Base-by-base conservation (phyloP, 2,329 filamentous ascomycete genomes). In the Elsinoe arachidis region DNA sequence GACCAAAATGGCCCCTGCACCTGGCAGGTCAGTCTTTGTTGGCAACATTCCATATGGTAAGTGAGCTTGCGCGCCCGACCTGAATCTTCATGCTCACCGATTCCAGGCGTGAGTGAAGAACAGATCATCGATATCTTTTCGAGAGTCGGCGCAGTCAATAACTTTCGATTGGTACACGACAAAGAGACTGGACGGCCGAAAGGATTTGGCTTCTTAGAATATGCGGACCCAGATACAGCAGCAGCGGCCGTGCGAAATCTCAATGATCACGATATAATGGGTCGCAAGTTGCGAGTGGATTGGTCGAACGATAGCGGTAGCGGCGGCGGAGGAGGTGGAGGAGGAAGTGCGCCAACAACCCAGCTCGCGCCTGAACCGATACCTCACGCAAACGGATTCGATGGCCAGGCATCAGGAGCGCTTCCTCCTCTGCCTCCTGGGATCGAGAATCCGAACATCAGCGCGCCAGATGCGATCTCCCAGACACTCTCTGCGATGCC, bases 131-230 rank as follows among this genome's bases (percentile, higher is more conserved):
- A 96, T 65, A 95, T 95, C 60, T 95, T 97, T 72, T 88, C 85
- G 69, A 87, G 87, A 62, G 90, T 88, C 55, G 93, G 93, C 59
- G 88, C 91, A 63, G 92, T 97, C 1, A 79, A 95, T 59, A 92
- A 88, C 70, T 97, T 97, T 71, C 84, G 92, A 55, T 80, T 97
- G 51, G 92, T 97, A 62, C 95, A 96, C 73, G 95, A 97, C 75
- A 87, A 90, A 55, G 92, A 97, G 68, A 96, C 91, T 2, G 91
- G 92, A 41, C 85, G 90, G 58, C 91, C 93, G 0, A 97, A 96
- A 72, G 93, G 93, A 15, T 99, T 96, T 70, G 93, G 93, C 35
- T 99, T 97, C 67, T 88, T 91, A 67, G 92, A 97, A 70, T 99
- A 95, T 69, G 87, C 90, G 57, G 93, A 97, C 68, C 85, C 88